These are phyloP conservation scores for Sporothrix globosa DNA, from an alignment of 2,329 filamentous ascomycete genomes.

Conservation along the genomic window DNA sequence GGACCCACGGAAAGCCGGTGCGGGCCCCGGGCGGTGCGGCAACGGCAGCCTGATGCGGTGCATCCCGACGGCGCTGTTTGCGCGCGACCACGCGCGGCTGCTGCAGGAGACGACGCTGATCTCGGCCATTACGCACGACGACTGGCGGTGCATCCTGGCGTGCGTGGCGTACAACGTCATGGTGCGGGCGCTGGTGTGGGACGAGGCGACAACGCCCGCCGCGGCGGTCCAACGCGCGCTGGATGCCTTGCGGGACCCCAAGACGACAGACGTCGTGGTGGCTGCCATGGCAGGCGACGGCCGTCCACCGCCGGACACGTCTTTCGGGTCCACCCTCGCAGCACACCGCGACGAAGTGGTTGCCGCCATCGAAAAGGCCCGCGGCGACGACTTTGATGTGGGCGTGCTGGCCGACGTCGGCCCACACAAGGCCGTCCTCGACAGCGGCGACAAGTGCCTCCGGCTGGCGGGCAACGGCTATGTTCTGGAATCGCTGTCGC, in stretches of 20 bases:
- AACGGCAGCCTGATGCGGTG: conserved; percentile 56
- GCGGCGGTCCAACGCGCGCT: conserved; percentile 42
- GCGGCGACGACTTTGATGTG: conserved; percentile 36
- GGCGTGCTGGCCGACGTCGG: conserved; percentile 42
- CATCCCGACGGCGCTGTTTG: conserved; percentile 50
- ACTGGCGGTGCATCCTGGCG: conserved; percentile 43
- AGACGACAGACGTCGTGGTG: neutral
- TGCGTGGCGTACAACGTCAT: conserved; percentile 50
- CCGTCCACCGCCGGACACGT: neutral
- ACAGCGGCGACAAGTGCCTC: conserved; percentile 34
- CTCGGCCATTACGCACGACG: conserved; percentile 48
- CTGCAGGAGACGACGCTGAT: conserved; percentile 45
- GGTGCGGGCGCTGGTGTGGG: conserved; percentile 42
- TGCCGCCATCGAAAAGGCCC: conserved; percentile 41
- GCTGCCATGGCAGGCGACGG: neutral
- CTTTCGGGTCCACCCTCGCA: neutral
- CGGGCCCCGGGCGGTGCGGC: conserved; percentile 47
- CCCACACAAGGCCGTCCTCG: conserved; percentile 34
- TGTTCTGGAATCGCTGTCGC: conserved; percentile 49
- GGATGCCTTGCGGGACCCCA: conserved; percentile 34
- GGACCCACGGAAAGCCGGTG: conserved; percentile 45
- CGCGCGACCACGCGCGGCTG: conserved; percentile 38
- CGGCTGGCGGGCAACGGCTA: conserved; percentile 45
- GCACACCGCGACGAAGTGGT: neutral
- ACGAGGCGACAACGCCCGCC: conserved; percentile 30